Percentiles rank a stretch among this genome's conserved stretches.
Evolutionary conservation across 2,329 filamentous ascomycete genomes (phyloP).

Genomic region (Trichoderma harzianum): DNA sequence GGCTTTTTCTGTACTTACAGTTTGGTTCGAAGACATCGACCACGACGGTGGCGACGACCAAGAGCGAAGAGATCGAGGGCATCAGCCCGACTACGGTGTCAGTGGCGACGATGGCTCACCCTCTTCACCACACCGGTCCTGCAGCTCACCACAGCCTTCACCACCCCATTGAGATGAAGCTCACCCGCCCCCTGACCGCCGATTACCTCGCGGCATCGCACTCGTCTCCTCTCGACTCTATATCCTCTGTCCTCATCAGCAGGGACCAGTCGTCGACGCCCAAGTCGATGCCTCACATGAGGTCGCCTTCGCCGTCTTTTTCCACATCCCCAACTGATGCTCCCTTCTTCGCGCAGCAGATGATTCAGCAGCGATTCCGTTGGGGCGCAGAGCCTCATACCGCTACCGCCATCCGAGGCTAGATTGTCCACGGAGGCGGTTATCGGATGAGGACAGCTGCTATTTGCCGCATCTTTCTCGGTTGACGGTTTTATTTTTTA

Average conservation of each 20-base stretch:
- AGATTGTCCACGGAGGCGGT: conserved; percentile 25
- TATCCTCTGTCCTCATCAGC: conserved; percentile 28
- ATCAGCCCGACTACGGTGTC: neutral
- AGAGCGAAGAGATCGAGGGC: conserved; percentile 1
- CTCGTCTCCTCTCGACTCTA: conserved; percentile 22
- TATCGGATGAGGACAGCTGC: conserved; percentile 11
- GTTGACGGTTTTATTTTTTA: conserved; percentile 4
- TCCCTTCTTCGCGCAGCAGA: conserved; percentile 38
- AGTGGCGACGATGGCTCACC: neutral
- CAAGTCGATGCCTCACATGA: conserved; percentile 35
- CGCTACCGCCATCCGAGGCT: conserved; percentile 47
- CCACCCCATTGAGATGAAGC: conserved; percentile 19
- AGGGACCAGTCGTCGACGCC: conserved; percentile 31
- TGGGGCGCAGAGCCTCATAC: conserved; percentile 46
- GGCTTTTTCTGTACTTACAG: conserved; percentile 36
- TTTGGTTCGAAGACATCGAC: conserved; percentile 60
- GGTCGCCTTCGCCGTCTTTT: conserved; percentile 46
- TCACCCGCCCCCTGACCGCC: conserved; percentile 21
- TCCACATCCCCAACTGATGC: conserved; percentile 42
- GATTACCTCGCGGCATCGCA: conserved; percentile 22
- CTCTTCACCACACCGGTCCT: conserved; percentile 32
- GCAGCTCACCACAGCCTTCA: conserved; percentile 44
- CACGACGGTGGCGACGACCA: conserved; percentile 38
- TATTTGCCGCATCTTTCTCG: conserved; percentile 4
- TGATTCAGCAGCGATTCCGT: conserved; percentile 45